A percentile compares a stretch with the other conserved stretches of the same genome.
phyloP scores from a whole-genome alignment of 306 rosid species.

The Leucaena leucocephala region DNA sequence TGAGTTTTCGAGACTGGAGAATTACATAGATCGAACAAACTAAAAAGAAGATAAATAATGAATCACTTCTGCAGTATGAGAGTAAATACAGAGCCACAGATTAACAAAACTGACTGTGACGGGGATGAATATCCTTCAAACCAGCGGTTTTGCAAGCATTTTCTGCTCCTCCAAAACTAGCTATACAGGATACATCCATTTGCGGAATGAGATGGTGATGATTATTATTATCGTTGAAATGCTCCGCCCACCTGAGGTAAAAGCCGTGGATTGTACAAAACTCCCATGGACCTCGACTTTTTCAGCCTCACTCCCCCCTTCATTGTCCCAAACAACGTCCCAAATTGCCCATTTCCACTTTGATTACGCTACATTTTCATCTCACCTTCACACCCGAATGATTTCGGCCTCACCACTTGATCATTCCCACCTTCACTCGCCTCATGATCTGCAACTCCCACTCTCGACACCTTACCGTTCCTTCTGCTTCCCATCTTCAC shows the following conservation, averaged over 20 bases:
- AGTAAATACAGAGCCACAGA: neutral
- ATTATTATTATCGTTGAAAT: neutral
- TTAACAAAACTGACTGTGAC: neutral
- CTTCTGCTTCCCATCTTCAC: constrained; percentile 36
- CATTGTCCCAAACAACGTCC: constrained; percentile 3
- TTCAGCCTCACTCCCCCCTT: constrained; percentile 39
- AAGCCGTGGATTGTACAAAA: neutral
- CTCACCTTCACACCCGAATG: constrained; percentile 47
- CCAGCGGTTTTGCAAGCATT: too few relatives aligned
- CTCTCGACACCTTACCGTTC: constrained; percentile 55
- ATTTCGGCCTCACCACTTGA: constrained; percentile 49
- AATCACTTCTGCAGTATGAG: neutral
- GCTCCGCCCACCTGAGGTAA: neutral
- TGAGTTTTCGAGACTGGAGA: neutral
- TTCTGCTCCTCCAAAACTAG: constrained; percentile 16
- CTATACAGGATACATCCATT: constrained; percentile 20
- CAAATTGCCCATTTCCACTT: neutral
- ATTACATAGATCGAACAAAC: neutral
- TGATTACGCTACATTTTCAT: neutral
- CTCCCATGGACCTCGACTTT: constrained; percentile 57
- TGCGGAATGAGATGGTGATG: neutral
- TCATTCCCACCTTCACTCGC: constrained; percentile 11
- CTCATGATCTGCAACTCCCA: constrained; percentile 35
- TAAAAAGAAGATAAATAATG: neutral
- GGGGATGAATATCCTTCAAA: too few relatives aligned